Evolutionary conservation across 2,329 filamentous ascomycete species (phyloP).

Genomic region (Orbilia brochopaga): DNA sequence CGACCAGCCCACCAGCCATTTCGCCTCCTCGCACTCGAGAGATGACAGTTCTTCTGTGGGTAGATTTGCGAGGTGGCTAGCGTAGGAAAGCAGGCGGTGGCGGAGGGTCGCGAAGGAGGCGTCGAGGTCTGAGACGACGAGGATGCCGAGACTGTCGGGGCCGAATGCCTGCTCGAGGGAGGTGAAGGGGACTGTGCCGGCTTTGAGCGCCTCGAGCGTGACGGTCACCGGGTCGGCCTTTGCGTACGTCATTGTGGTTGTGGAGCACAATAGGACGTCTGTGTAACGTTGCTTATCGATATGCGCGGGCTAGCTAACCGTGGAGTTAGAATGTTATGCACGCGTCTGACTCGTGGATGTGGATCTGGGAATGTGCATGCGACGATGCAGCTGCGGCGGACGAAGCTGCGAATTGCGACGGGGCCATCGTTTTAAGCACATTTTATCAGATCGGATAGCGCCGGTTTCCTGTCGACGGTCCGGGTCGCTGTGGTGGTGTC

Average conservation of each 20-base stretch:
- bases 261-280: neutral
- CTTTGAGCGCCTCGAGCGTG: slow-evolving; percentile 66
- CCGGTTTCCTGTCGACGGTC: slow-evolving; percentile 30
- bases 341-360: neutral
- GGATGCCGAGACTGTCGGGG: slow-evolving; percentile 85
- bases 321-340: neutral
- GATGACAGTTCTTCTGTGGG: slow-evolving; percentile 70
- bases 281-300: slow-evolving; percentile 49
- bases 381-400: slow-evolving; percentile 5
- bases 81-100: slow-evolving; percentile 77
- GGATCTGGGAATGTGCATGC: slow-evolving; percentile 6
- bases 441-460: slow-evolving; percentile 39
- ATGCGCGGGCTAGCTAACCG: neutral
- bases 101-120: slow-evolving; percentile 73
- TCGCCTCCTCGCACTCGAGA: slow-evolving; percentile 62
- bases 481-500: neutral
- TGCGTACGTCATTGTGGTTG: slow-evolving; percentile 44
- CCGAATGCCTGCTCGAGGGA: slow-evolving; percentile 82
- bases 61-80: slow-evolving; percentile 86
- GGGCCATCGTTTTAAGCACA: slow-evolving; percentile 48
- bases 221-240: slow-evolving; percentile 66
- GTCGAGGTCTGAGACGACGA: slow-evolving; percentile 88
- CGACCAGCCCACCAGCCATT: slow-evolving; percentile 65
- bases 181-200: slow-evolving; percentile 67
- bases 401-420: slow-evolving; percentile 14